Evolutionary conservation across 164 flowering plant species (phyloP).

Genomic region (Brasenia schreberi): DNA sequence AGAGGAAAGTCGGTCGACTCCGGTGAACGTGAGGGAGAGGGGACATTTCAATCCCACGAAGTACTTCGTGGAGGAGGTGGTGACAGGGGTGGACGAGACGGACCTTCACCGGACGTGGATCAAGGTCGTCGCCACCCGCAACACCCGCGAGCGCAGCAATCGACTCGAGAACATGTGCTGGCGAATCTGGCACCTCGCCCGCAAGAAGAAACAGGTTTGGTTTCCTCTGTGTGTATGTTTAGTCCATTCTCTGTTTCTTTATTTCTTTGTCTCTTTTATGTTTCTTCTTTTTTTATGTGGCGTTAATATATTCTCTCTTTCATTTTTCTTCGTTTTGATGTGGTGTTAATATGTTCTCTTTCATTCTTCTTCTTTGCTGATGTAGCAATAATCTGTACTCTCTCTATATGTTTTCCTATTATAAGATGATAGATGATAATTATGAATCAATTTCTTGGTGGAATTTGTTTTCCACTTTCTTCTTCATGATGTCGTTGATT

Average conservation of each 20-base stretch:
- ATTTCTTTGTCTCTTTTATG: background rate
- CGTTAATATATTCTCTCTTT: background rate
- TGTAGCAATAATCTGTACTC: too few relatives aligned
- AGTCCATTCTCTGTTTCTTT: background rate
- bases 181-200: constrained; percentile 96
- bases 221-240: background rate
- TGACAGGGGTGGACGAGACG: constrained; percentile 77
- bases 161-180: constrained; percentile 97
- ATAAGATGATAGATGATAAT: too few relatives aligned
- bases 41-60: constrained; percentile 77
- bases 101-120: constrained; percentile 96
- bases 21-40: constrained; percentile 27
- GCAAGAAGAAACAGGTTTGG: constrained; percentile 66
- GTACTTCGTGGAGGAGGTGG: constrained; percentile 87
- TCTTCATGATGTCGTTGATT: too few relatives aligned
- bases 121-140: constrained; percentile 91
- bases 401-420: too few relatives aligned
- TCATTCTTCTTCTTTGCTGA: too few relatives aligned
- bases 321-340: background rate
- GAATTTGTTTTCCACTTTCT: too few relatives aligned
- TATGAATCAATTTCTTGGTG: too few relatives aligned
- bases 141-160: constrained; percentile 71
- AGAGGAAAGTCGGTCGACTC: constrained; percentile 18
- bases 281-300: background rate
- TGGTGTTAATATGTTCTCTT: background rate